phyloP scores from a whole-genome alignment of 176 grass and related monocot species.

The Carex parvula region DNA sequence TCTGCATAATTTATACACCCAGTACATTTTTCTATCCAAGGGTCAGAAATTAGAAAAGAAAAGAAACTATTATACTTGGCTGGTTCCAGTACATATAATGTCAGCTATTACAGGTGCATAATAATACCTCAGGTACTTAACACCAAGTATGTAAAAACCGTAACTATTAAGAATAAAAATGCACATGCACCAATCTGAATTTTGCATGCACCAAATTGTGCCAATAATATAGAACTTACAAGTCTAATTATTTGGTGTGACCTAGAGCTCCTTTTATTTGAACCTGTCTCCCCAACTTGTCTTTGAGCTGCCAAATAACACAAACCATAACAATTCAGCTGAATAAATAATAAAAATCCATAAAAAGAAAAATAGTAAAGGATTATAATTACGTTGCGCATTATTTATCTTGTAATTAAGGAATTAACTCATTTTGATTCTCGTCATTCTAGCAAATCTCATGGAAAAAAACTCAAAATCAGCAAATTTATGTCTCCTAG shows the following conservation, averaged over 20 bases:
- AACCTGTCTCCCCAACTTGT: slow-evolving; percentile 92
- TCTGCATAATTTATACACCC: not conserved
- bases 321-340: not conserved
- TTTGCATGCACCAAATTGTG: not conserved
- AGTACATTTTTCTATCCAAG: not conserved
- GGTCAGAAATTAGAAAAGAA: not conserved
- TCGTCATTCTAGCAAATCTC: not conserved
- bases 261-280: slow-evolving; percentile 91
- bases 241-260: slow-evolving; percentile 99
- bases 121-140: not conserved
- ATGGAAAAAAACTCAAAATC: not conserved
- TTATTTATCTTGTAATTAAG: not conserved
- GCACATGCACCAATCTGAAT: not conserved
- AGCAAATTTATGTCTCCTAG: not conserved
- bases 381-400: not conserved
- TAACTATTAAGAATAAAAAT: not conserved
- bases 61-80: not conserved
- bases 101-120: not conserved
- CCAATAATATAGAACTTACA: slow-evolving; percentile 36
- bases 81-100: not conserved
- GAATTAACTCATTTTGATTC: not conserved
- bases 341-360: slow-evolving; percentile 20
- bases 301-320: slow-evolving; percentile 74
- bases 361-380: not conserved
- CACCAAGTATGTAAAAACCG: not conserved